Conservation (phyloP, 768 basidiomycete genomes). For the Rhodotorula graminis region DNA sequence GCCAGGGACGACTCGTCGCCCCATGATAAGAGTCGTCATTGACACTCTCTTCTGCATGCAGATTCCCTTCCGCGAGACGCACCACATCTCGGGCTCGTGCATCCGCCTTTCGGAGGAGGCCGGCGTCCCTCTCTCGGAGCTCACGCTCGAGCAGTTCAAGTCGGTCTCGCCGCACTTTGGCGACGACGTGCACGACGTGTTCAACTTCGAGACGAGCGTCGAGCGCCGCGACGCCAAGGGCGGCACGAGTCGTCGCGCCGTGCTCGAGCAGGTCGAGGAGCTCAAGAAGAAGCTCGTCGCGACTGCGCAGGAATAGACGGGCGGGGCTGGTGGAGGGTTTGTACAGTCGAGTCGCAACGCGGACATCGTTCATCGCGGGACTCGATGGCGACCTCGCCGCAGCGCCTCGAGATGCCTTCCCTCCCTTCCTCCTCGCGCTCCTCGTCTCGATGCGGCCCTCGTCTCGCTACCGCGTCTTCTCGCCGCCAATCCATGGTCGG, state of each 20-base stretch:
- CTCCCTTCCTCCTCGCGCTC: too few relatives aligned
- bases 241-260: conserved; percentile 77
- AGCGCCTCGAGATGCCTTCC: too few relatives aligned
- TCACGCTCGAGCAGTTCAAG: conserved; percentile 75
- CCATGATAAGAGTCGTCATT: too few relatives aligned
- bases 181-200: conserved; percentile 74
- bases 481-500: too few relatives aligned
- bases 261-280: conserved; percentile 75
- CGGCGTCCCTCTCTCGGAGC: conserved; percentile 71
- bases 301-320: conserved; percentile 7
- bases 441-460: too few relatives aligned
- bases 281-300: conserved; percentile 59
- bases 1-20: too few relatives aligned
- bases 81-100: conserved; percentile 93
- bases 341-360: background rate
- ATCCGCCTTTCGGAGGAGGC: conserved; percentile 87
- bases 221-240: conserved; percentile 89
- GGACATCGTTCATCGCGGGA: too few relatives aligned
- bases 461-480: too few relatives aligned
- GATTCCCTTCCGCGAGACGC: conserved; percentile 98
- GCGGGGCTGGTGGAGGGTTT: background rate
- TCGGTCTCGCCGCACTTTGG: conserved; percentile 68
- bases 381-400: too few relatives aligned
- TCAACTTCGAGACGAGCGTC: conserved; percentile 92
- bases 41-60: conserved; percentile 44